phyloP scores from a whole-genome alignment of 768 basidiomycete species.

The Pleurotus eryngii region DNA sequence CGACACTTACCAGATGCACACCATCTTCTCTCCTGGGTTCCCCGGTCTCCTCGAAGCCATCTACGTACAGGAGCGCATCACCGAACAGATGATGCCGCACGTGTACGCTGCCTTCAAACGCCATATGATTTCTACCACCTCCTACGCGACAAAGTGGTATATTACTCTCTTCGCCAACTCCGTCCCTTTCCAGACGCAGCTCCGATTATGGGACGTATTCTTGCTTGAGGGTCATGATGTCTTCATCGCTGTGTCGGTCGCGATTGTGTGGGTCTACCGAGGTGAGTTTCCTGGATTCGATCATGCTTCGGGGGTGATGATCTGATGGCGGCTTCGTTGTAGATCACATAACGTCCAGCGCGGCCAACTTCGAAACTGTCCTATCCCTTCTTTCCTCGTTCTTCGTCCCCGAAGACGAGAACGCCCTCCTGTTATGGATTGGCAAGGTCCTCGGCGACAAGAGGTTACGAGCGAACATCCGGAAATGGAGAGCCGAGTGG shows the following conservation, averaged over 20 bases:
- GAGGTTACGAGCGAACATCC: constrained; percentile 70
- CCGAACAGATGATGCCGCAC: constrained; percentile 83
- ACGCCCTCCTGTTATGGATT: constrained; percentile 80
- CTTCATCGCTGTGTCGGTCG: constrained; percentile 80
- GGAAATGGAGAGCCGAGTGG: constrained; percentile 81
- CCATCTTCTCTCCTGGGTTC: constrained; percentile 90
- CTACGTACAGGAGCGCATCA: constrained; percentile 90
- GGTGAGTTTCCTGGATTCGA: constrained; percentile 43
- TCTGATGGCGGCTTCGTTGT: constrained; percentile 5
- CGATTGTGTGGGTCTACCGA: constrained; percentile 88
- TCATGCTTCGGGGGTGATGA: not conserved
- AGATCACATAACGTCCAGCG: constrained; percentile 81
- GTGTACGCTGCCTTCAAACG: constrained; percentile 84
- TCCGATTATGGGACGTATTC: constrained; percentile 94
- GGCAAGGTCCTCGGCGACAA: constrained; percentile 52
- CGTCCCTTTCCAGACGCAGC: constrained; percentile 91
- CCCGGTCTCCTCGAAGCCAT: constrained; percentile 95
- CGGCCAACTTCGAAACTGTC: constrained; percentile 89
- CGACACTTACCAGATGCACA: constrained; percentile 82
- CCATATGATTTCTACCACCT: constrained; percentile 88
- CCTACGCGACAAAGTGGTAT: constrained; percentile 99
- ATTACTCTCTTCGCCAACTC: constrained; percentile 96
- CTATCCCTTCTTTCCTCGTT: constrained; percentile 90
- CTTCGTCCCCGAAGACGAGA: constrained; percentile 91
- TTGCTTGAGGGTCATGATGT: constrained; percentile 88